Evolutionary conservation across 345 rosid genomes (phyloP), one percentile per base, ranked within the genome.

Genomic region (Populus davidiana): DNA sequence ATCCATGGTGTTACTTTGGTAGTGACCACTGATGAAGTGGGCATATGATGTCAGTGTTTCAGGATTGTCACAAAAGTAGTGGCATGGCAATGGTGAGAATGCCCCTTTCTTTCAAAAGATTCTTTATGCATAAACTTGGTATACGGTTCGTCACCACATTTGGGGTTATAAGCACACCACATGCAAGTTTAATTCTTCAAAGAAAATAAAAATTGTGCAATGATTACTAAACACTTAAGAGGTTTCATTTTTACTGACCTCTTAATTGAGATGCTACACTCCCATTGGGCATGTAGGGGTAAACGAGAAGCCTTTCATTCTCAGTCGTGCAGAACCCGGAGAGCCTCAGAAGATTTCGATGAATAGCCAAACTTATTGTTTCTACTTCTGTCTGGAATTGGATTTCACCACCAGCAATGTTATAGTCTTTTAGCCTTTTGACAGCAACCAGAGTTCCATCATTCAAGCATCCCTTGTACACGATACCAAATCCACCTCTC

Each of bases 351-450:
- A 96, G 98, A 88, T 96, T 96, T 70, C 96, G 90, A 78, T 96
- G 98, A 71, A 96, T 92, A 50, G 99, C 99, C 76, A 96, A 86
- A 79, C 99, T 92, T 77, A 96, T 96, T 10, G 97, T 94, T 84
- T 92, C 93, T 73, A 96, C 95, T 85, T 96, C 97, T 31, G 99
- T 96, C 86, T 96, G 99, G 83, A 96, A 96, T 78, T 96, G 99
- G 83, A 92, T 87, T 82, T 96, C 99, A 6, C 99, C 99, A 2
- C 94, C 97, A 0, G 91, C 96, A 44, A 90, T 84, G 74, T 90
- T 91, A 80, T 90, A 91, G 84, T 96, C 99, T 77, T 91, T 96
- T 78, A 96, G 94, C 86, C 99, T 92, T 89, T 96, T 96, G 21
- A 96, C 98, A 75, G 99, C 99, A 54, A 96, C 93, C 74, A 92